These are phyloP conservation scores for Kodamaea hsintzibuensis DNA, from an alignment of 805 yeast genomes.

Conservation along the genomic window DNA sequence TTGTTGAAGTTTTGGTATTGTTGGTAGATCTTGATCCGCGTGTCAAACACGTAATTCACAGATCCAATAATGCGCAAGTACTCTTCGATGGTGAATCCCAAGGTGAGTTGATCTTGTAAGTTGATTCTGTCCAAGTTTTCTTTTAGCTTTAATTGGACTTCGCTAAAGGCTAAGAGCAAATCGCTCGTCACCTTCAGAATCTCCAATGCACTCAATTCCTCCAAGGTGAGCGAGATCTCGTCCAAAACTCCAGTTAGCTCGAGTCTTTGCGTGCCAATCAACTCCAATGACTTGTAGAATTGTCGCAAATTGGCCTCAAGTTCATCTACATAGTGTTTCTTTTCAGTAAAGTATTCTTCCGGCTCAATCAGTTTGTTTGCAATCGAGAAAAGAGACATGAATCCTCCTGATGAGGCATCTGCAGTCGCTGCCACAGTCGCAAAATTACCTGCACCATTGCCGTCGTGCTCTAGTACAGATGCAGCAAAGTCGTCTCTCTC, in stretches of 20 bases:
- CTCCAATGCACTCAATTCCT: conserved; percentile 70
- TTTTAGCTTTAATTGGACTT: conserved; percentile 66
- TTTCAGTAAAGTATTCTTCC: conserved; percentile 74
- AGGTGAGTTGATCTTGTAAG: conserved; percentile 79
- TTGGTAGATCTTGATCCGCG: conserved; percentile 59
- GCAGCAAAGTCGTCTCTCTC: conserved; percentile 29
- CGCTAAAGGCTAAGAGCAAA: conserved; percentile 69
- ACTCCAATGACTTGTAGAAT: conserved; percentile 69
- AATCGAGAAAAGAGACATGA: conserved; percentile 71
- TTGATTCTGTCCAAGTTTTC: conserved; percentile 77
- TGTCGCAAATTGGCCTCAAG: conserved; percentile 72
- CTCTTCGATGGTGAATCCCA: conserved; percentile 87
- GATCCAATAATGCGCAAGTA: conserved; percentile 78
- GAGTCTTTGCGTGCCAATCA: conserved; percentile 70
- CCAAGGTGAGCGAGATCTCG: conserved; percentile 58
- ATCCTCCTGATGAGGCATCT: conserved; percentile 47
- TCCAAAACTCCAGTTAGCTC: conserved; percentile 69
- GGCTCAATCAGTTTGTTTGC: conserved; percentile 71
- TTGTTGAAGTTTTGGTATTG: conserved; percentile 45
- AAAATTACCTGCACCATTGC: not conserved
- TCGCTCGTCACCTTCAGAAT: conserved; percentile 64
- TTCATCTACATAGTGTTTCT: conserved; percentile 65
- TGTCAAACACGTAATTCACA: conserved; percentile 69
- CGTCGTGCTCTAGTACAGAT: not conserved
- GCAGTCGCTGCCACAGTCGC: conserved; percentile 10